Evolutionary conservation across 2,329 filamentous ascomycete genomes (phyloP).

Genomic region (Phoma sp.): DNA sequence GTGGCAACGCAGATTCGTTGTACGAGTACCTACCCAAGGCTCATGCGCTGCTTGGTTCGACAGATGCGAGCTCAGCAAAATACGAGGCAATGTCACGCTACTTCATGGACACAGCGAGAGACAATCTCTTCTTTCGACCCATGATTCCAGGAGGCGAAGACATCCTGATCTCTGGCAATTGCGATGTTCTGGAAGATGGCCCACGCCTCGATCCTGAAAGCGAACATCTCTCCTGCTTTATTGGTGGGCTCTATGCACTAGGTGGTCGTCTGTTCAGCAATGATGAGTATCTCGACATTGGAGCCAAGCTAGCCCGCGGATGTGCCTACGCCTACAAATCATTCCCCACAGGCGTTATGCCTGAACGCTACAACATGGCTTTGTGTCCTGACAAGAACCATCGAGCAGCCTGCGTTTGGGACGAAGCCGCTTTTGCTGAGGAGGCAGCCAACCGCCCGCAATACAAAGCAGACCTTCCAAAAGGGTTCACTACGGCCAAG

Average conservation of each 20-base stretch:
- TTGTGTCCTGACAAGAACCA: constrained; percentile 51
- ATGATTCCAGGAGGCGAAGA: constrained; percentile 54
- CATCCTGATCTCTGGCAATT: constrained; percentile 55
- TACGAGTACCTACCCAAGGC: constrained; percentile 55
- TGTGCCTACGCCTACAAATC: constrained; percentile 66
- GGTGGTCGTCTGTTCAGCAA: constrained; percentile 62
- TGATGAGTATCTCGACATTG: constrained; percentile 60
- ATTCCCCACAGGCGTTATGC: constrained; percentile 64
- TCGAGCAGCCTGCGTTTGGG: constrained; percentile 56
- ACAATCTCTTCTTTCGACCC: constrained; percentile 56
- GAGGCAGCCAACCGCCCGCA: constrained; percentile 33
- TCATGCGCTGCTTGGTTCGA: constrained; percentile 54
- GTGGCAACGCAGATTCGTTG: constrained; percentile 43
- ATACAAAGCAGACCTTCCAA: constrained; percentile 41
- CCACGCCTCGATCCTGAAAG: constrained; percentile 54
- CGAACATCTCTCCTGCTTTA: constrained; percentile 65
- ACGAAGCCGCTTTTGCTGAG: constrained; percentile 56
- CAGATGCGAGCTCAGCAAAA: constrained; percentile 49
- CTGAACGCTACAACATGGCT: constrained; percentile 61
- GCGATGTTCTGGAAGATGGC: constrained; percentile 41
- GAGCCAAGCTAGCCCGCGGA: constrained; percentile 62
- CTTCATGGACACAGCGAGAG: constrained; percentile 50
- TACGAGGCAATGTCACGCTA: constrained; percentile 63
- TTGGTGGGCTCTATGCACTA: constrained; percentile 65
- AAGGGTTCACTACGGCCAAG: constrained; percentile 51